Percentiles rank a stretch among this genome's conserved stretches.
These are phyloP conservation scores for Carnegiea gigantea DNA, from an alignment of 179 eudicot genomes.

Conservation along the genomic window DNA sequence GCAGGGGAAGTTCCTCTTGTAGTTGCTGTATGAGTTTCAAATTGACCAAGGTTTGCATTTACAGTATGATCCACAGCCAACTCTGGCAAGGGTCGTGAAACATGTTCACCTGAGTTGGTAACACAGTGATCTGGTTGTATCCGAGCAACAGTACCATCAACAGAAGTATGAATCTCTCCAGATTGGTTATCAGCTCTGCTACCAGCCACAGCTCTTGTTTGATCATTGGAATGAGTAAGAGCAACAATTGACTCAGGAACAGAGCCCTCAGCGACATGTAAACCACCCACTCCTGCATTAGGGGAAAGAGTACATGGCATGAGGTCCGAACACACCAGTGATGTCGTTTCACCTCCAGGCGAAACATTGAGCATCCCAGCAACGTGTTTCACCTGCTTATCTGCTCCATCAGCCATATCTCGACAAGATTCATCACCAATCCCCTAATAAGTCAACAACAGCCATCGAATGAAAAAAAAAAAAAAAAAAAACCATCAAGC, in stretches of 20 bases:
- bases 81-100: conserved; percentile 19
- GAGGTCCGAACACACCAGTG: conserved; percentile 12
- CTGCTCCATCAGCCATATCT: conserved; percentile 4
- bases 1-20: conserved; percentile 25
- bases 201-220: conserved; percentile 9
- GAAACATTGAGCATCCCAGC: conserved; percentile 8
- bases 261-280: conserved; percentile 15
- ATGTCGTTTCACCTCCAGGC: conserved; percentile 8
- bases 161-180: conserved; percentile 10
- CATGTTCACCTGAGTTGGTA: conserved; percentile 9
- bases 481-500: neutral
- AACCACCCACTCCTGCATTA: conserved; percentile 10
- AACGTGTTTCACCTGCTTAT: conserved; percentile 14
- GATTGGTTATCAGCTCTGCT: conserved; percentile 17
- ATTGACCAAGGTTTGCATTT: conserved; percentile 17
- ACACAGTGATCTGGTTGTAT: conserved; percentile 10
- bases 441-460: conserved; percentile 19
- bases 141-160: conserved; percentile 2
- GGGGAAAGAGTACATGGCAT: conserved; percentile 6
- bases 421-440: conserved; percentile 15
- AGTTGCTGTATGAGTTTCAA: conserved; percentile 17
- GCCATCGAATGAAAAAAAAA: neutral
- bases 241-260: conserved; percentile 4
- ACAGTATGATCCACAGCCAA: conserved; percentile 6
- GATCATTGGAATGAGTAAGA: conserved; percentile 6